Base-by-base conservation (phyloP, 163 green algal species). In the Chlorella variabilis region DNA sequence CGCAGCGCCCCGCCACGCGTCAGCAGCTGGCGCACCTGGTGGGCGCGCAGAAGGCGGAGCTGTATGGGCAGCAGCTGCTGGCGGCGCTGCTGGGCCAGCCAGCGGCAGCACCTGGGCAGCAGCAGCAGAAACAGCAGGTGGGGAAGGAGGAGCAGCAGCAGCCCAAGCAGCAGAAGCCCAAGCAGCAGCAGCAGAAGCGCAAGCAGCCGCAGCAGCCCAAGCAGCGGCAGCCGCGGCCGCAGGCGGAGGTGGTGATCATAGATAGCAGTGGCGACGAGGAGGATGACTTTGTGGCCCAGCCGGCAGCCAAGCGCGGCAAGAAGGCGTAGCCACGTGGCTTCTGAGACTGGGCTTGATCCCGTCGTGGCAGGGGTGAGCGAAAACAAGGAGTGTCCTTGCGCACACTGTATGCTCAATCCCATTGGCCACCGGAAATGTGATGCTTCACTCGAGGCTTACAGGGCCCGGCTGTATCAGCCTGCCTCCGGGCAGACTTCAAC, bases 11-110 rank as follows among this genome's bases (percentile, higher is more conserved):
- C 0, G 38, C 38, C 73, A 71, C n/a, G 15, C 56, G 27, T 56
- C 73, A 70, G 38, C 73, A 71, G 73, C 73, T 80, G 56, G 73
- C 38, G 8, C 27, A 36, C 4, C 56, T 80, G n/a, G 45, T 80
- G 27, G 73, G 73, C 8, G 20, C 17, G 9, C 27, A 71, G n/a
- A 80, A 80, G 29, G 56, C 73, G 4, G 56, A 71, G 38, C 38
- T 80, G 38, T 80, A 80, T 9, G 73, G 56, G 8, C 13, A 1
- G 4, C 1, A 41, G 38, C 38, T 80, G 73, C 56, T 80, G 56
- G 38, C 38, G 18, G 73, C 73, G 39, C 56, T 80, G 73, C n/a
- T 41, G n/a, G 38, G 38, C 0, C 4, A 6, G n/a, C 27, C 33
- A 27, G 34, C 51, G 56, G 9, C 17, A 23, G 51, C 17, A 5